These are phyloP conservation scores for Endothia cerciana DNA, from an alignment of 2,329 filamentous ascomycete genomes.

Conservation along the genomic window DNA sequence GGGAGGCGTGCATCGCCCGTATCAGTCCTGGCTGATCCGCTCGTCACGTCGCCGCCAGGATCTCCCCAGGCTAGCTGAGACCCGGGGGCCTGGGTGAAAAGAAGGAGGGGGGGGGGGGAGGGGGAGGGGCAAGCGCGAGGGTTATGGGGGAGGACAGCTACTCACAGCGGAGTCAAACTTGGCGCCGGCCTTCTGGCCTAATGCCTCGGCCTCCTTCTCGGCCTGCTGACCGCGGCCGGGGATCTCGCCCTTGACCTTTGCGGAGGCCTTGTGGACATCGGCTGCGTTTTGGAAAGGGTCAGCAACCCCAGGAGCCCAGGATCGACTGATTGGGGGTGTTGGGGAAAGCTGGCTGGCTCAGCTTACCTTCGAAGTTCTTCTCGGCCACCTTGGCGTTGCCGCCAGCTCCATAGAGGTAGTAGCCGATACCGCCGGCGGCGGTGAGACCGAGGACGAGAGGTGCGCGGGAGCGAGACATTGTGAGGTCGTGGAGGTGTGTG, in stretches of 20 bases:
- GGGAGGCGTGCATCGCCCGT: slow-evolving; percentile 40
- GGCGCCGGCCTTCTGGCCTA: slow-evolving; percentile 63
- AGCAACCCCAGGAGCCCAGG: slow-evolving; percentile 21
- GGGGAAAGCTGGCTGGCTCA: neutral
- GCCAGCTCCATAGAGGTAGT: slow-evolving; percentile 90
- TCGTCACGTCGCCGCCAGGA: neutral
- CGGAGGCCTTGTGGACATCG: slow-evolving; percentile 72
- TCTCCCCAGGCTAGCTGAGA: no score
- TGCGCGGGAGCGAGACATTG: slow-evolving; percentile 52
- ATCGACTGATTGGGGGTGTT: neutral
- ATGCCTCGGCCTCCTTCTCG: slow-evolving; percentile 66
- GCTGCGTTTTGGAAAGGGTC: slow-evolving; percentile 52
- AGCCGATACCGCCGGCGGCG: slow-evolving; percentile 72
- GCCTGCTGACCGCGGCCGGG: slow-evolving; percentile 65
- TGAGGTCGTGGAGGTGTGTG: slow-evolving; percentile 28
- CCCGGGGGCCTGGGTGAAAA: no score
- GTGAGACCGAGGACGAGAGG: slow-evolving; percentile 62
- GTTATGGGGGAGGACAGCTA: slow-evolving; percentile 29
- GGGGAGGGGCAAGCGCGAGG: slow-evolving; percentile 1
- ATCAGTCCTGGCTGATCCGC: neutral
- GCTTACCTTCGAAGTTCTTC: slow-evolving; percentile 81
- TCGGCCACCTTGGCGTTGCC: slow-evolving; percentile 81
- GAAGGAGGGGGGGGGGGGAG: no score
- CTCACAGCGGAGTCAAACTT: slow-evolving; percentile 73
- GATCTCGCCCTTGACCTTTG: slow-evolving; percentile 67